phyloP scores from a whole-genome alignment of 768 basidiomycete genomes.

The Tylopilus balloui region DNA sequence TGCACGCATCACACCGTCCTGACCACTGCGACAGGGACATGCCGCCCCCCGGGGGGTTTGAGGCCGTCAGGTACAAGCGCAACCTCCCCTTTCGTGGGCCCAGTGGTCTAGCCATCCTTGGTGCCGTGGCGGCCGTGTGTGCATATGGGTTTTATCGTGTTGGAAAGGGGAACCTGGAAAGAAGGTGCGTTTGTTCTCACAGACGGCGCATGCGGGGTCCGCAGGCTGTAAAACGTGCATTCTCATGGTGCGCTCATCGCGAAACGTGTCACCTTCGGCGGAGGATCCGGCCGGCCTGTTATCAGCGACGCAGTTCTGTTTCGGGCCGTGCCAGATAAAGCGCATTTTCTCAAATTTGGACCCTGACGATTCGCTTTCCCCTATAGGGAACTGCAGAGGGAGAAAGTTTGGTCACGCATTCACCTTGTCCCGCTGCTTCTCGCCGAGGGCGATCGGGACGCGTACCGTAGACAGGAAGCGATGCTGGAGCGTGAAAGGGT shows the following conservation, averaged over 20 bases:
- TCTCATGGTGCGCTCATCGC: slow-evolving; percentile 51
- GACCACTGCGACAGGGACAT: slow-evolving; percentile 64
- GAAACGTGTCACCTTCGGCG: slow-evolving; percentile 60
- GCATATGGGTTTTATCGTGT: slow-evolving; percentile 89
- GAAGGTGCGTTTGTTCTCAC: slow-evolving; percentile 60
- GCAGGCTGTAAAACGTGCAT: slow-evolving; percentile 67
- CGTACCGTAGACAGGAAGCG: slow-evolving; percentile 77
- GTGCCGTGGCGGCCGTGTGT: slow-evolving; percentile 80
- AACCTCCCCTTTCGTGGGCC: slow-evolving; percentile 90
- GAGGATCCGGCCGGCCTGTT: slow-evolving; percentile 43
- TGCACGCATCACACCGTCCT: slow-evolving; percentile 7
- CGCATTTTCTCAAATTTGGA: slow-evolving; percentile 41
- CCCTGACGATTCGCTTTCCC: slow-evolving; percentile 29
- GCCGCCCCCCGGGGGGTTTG: slow-evolving; percentile 93
- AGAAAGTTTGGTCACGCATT: slow-evolving; percentile 94
- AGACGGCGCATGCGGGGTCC: slow-evolving; percentile 38
- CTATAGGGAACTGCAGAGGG: slow-evolving; percentile 84
- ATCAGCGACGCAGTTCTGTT: slow-evolving; percentile 36
- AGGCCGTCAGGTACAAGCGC: slow-evolving; percentile 89
- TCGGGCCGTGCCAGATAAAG: slow-evolving; percentile 43
- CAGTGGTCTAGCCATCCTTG: slow-evolving; percentile 79
- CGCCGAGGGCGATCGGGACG: slow-evolving; percentile 91
- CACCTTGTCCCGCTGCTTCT: slow-evolving; percentile 88
- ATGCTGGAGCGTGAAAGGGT: slow-evolving; percentile 72
- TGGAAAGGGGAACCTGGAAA: slow-evolving; percentile 87